A percentile compares a stretch with the other conserved stretches of the same genome.
Evolutionary conservation across 257 asterid species (phyloP).

Genomic region (Nicotiana sylvestris): DNA sequence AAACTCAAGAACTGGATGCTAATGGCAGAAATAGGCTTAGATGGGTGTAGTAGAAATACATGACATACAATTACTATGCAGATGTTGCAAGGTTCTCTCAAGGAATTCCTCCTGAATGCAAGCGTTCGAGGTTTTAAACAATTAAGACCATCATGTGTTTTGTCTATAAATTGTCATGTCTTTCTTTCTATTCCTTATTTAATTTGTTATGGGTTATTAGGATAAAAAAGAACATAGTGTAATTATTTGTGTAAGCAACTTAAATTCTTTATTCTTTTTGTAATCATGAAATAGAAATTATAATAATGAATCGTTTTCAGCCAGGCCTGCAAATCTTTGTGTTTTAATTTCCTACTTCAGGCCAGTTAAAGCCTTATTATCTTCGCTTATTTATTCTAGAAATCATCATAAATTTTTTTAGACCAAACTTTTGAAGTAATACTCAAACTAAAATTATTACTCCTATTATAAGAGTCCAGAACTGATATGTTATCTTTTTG

Average conservation of each 20-base stretch:
- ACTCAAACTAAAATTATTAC: no score
- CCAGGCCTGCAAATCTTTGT: not conserved
- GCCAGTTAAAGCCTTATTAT: no score
- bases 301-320: not conserved
- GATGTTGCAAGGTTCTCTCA: conserved; percentile 22
- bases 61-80: conserved; percentile 35
- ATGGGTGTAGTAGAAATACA: conserved; percentile 36
- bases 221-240: not conserved
- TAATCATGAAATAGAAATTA: not conserved
- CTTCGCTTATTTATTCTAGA: no score
- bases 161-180: not conserved
- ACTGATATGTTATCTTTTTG: no score
- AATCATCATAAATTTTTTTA: no score
- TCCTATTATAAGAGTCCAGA: no score
- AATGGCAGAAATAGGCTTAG: conserved; percentile 30
- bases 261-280: not conserved
- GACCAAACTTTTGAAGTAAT: no score
- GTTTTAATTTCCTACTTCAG: not conserved
- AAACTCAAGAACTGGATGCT: conserved; percentile 24
- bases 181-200: not conserved
- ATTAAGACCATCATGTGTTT: not conserved
- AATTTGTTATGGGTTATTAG: not conserved
- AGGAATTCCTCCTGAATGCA: conserved; percentile 35
- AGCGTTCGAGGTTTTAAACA: conserved; percentile 5
- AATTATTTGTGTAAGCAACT: not conserved